These are phyloP conservation scores for Malassezia equina DNA, from an alignment of 1,284 basidiomycete genomes.

Conservation along the genomic window DNA sequence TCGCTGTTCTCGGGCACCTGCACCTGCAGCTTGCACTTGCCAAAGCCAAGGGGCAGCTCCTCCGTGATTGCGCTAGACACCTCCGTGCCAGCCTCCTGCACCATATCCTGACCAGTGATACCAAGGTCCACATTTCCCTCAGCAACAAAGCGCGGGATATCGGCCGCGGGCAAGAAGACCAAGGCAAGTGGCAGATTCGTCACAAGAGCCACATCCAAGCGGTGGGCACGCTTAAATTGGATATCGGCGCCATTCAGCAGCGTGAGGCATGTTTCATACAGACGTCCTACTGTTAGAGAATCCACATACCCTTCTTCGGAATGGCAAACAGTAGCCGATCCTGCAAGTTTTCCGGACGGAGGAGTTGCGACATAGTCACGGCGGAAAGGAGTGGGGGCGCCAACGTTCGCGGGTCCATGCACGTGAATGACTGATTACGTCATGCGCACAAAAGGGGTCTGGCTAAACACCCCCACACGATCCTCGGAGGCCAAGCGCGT, in stretches of 20 bases:
- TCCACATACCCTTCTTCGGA: conserved; percentile 76
- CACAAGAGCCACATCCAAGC: conserved; percentile 83
- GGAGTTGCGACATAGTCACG: conserved; percentile 35
- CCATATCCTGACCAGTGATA: conserved; percentile 93
- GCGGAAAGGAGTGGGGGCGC: background rate
- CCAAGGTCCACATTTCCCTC: conserved; percentile 87
- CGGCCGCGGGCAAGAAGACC: conserved; percentile 92
- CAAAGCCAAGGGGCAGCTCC: conserved; percentile 76
- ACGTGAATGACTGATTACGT: background rate
- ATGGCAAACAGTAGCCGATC: conserved; percentile 83
- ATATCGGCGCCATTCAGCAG: conserved; percentile 77
- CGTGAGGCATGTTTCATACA: conserved; percentile 84
- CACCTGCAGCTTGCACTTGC: conserved; percentile 85
- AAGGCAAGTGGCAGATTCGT: conserved; percentile 87
- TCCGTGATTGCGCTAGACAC: conserved; percentile 59
- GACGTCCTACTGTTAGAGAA: conserved; percentile 49
- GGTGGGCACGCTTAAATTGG: conserved; percentile 77
- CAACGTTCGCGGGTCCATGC: background rate
- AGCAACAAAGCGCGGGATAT: conserved; percentile 97
- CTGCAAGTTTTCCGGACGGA: conserved; percentile 49
- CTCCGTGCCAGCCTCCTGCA: conserved; percentile 69
- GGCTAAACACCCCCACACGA: background rate
- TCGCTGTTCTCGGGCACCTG: conserved; percentile 73
- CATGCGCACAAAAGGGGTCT: background rate
- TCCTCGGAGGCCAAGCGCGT: background rate